Base-by-base conservation (phyloP, 495 filamentous ascomycete genomes). In the Tricharina praecox region DNA sequence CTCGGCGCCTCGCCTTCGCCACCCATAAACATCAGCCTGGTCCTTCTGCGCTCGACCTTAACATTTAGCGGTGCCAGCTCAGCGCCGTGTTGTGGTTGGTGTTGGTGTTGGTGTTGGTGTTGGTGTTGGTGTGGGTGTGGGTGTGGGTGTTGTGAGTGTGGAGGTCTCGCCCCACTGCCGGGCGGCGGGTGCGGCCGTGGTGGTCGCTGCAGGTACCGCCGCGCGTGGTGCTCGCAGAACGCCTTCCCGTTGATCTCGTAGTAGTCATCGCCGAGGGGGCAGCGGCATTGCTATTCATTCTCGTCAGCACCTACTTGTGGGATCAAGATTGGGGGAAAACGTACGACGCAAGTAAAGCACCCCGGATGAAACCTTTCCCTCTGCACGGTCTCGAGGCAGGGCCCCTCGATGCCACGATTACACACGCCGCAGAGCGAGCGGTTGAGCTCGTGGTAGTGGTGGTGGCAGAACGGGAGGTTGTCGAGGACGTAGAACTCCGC, bases 371-470 rank as follows among this genome's bases (percentile, higher is more conserved):
- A 92, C 59, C 93, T 93, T 45, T 73, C 73, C 36, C 72, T 64
- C 35, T 71, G 65, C 34, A 81, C 77, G 10, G 86, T 93, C 58
- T 93, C 86, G n/a, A 96, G 72, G 57, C 92, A 97, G 51, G 88
- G 76, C 2, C 90, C 90, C 59, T 97, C 90, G 55, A 97, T 96
- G 9, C 90, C 90, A 13, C 63, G 64, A 55, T 82, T 73, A 60
- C 90, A 97, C 30, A 70, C 72, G 1, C 71, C 70, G 59, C 90
- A 97, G 0, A 94, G 62, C 18, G 82, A 88, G 33, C 77, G 76
- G 59, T 97, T 97, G 30, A 87, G 72, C 60, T 82, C 72, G 64
- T 97, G 90, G 59, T 97, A 97, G 63, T 97, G 86, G 26, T 78
- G 78, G 25, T 82, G 79, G 66, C 90, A 97, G 67, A 82, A 94